Evolutionary conservation across 139 green algal genomes (phyloP).

Genomic region (Edaphochlamys debaryana): DNA sequence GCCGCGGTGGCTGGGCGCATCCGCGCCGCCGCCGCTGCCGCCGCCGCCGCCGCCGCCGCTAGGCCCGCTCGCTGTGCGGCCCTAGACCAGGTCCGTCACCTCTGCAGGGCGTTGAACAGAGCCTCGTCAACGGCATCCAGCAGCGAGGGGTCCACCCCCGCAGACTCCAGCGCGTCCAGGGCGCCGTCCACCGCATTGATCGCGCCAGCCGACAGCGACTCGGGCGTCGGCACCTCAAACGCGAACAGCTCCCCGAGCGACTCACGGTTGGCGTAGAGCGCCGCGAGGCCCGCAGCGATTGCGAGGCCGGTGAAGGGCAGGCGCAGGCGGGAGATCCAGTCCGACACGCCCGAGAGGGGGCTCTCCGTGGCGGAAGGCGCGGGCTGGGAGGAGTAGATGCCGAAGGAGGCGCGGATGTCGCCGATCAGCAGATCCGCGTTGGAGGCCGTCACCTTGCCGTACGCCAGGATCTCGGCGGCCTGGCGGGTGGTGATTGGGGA

Average conservation of each 20-base stretch:
- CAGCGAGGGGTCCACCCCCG: too few species aligned
- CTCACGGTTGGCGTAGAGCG: constrained; percentile 17
- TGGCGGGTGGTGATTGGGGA: not conserved
- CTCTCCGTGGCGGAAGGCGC: not conserved
- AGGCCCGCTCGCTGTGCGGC: too few species aligned
- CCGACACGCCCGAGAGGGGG: constrained; percentile 9
- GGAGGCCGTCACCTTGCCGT: constrained; percentile 22
- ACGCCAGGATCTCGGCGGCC: constrained; percentile 28
- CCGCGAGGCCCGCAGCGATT: not conserved
- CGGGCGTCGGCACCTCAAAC: not conserved
- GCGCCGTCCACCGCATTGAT: too few species aligned
- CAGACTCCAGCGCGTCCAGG: too few species aligned
- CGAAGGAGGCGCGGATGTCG: constrained; percentile 33
- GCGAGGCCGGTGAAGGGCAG: constrained; percentile 28
- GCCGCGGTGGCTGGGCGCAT: too few species aligned
- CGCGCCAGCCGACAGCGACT: not conserved
- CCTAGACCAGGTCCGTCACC: too few species aligned
- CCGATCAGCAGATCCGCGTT: constrained; percentile 39
- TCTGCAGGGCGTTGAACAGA: too few species aligned
- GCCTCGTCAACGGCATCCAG: too few species aligned
- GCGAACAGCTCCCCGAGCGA: constrained; percentile 16
- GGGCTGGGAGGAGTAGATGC: constrained; percentile 23
- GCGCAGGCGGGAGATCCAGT: not conserved
- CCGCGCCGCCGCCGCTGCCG: too few species aligned
- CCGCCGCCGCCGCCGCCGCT: too few species aligned